Percentiles rank a stretch among this genome's conserved stretches.
Conservation (phyloP, 1,284 basidiomycete genomes). For the Sporisorium iseilematis-ciliati region DNA sequence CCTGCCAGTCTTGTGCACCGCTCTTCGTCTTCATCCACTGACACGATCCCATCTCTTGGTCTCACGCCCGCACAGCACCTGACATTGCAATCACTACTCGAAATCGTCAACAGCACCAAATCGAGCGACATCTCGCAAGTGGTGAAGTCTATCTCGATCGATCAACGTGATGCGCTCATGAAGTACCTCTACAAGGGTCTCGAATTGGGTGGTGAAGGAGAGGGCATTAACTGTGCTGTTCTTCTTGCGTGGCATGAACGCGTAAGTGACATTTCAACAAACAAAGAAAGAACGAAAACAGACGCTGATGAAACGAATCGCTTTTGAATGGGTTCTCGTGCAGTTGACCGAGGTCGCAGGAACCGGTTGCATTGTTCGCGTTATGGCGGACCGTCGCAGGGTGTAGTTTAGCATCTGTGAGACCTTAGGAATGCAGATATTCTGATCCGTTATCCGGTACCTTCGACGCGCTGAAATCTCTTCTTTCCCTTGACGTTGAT, state of each 20-base stretch:
- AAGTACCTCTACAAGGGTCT: slow-evolving; percentile 98
- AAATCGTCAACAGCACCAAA: slow-evolving; percentile 94
- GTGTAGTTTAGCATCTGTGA: slow-evolving; percentile 11
- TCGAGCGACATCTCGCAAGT: slow-evolving; percentile 85
- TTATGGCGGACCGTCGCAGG: slow-evolving; percentile 83
- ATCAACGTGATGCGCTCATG: slow-evolving; percentile 93
- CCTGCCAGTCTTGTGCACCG: neutral
- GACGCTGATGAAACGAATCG: neutral
- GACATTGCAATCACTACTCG: slow-evolving; percentile 85
- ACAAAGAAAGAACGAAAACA: neutral
- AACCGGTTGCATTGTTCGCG: slow-evolving; percentile 94
- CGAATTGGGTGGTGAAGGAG: slow-evolving; percentile 72
- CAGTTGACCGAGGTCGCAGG: slow-evolving; percentile 95
- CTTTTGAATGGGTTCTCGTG: neutral
- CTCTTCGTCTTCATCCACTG: neutral
- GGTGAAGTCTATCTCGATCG: slow-evolving; percentile 80
- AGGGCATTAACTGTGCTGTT: slow-evolving; percentile 75
- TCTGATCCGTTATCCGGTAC: neutral
- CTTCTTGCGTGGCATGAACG: slow-evolving; percentile 95
- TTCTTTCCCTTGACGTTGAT: slow-evolving; percentile 56
- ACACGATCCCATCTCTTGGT: neutral
- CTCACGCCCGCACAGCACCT: slow-evolving; percentile 66
- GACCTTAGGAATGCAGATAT: neutral
- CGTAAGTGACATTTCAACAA: slow-evolving; percentile 73
- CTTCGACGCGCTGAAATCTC: too few species aligned